Evolutionary conservation across 345 rosid genomes (phyloP), one percentile per base, ranked within the genome.

Genomic region (Camelina neglecta): DNA sequence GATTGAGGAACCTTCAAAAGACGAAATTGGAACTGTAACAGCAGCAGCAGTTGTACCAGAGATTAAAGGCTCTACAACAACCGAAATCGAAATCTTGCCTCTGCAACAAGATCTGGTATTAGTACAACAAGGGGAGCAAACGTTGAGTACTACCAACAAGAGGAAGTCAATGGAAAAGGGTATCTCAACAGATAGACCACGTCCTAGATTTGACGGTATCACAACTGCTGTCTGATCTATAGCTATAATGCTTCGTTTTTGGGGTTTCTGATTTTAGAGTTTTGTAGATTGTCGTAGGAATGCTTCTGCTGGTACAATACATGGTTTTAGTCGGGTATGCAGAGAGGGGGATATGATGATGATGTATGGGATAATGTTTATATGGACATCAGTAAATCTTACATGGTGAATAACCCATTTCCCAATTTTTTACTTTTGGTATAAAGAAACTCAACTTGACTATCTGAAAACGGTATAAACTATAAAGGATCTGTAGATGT

Each of bases 101-200:
- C 20, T 66, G 11, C 71, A 63, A 41, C 75, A 64, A 71, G 45
- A 33, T 51, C 33, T 69, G 42, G 21, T 15, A 33, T 31, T 69
- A 33, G 51, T 69, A 4, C 65, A 50, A 21, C 73, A 59, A 60
- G 81, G 67, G 48, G 77, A 79, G 47, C 66, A 45, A 18, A 18
- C 55, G 5, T 54, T 44, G 65, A 73, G 74, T 60, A 73, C 8
- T 8, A 76, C 10, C 59, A 84, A 85, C 57, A 81, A 83, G 73
- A 86, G 86, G 69, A 86, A 84, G 74, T 81, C 74, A 8, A 67
- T 72, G 60, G 86, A 75, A 58, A 84, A 85, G 13, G 81, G 74
- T 7, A 42, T 79, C 39, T 54, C 81, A 54, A 54, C 59, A 45
- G 81, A 60, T 60, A 73, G 78, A 60, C 2, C 74, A 26, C 74